Base-by-base conservation (phyloP, 805 yeast genomes). In the Metschnikowia reukaufii region DNA sequence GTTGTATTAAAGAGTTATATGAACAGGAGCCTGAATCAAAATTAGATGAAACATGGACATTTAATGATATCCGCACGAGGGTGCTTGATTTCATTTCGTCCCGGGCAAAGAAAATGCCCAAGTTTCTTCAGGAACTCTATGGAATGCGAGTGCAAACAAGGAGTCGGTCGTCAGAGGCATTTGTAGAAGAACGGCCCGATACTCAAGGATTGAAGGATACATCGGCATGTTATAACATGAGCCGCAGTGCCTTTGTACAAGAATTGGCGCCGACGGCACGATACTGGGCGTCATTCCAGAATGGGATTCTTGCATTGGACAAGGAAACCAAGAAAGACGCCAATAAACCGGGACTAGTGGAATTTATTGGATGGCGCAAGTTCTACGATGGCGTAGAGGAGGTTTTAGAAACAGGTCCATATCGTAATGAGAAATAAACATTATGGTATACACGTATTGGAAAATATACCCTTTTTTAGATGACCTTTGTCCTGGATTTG, bases 401-500 rank as follows among this genome's bases (percentile, higher is more conserved):
- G 4, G 44, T 61, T 16, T 27, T 58, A 13, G 47, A 48, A 13
- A 55, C 63, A 8, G 43, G 39, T 6, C 6, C 45, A 2, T 20
- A 19, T 8, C 15, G 20, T 29, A n/a, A 33, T 1, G 23, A 23
- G 27, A 21, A 13, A 36, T 35, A 41, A 34, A 25, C 4, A 8
- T 13, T 20, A 13, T 21, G n/a, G 31, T n/a, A n/a, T 9, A 4
- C 13, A 13, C 25, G 20, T 35, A 12, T 6, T 12, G 19, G 18
- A 18, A 13, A 18, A n/a, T 12, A 17, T 39, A 7, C 6, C 10
- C 17, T n/a, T 7, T 25, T 6, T 38, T 55, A 74, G 36, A 82
- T 81, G 43, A 82, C 68, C 45, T 75, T 75, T 2, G 85, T 76
- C 54, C 77, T 69, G 2, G 79, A 67, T 50, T 69, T 72, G 34